Evolutionary conservation across 2,329 filamentous ascomycete species (phyloP), one percentile per base, ranked within the genome.

Genomic region (Tolypocladium pustulatum): DNA sequence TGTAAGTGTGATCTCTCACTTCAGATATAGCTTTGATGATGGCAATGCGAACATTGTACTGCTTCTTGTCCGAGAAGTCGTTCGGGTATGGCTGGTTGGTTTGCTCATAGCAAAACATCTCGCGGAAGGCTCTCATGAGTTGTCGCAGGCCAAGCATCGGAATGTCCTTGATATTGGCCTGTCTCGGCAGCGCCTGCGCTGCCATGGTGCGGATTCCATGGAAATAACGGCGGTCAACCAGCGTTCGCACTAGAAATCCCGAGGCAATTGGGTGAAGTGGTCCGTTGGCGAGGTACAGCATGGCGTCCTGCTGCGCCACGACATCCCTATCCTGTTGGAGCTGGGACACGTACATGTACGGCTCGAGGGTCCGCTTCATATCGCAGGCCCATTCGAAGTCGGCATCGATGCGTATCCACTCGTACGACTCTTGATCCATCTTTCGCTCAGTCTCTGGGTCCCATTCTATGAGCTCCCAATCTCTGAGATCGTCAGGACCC

Each of bases 331-430:
- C 94, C 72, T 99, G 94, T 71, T 99, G 94, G 62, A 99, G 79
- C 72, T 99, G 94, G 27, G 94, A 97, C 60, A 96, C 85, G 70
- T 94, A 97, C 95, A 99, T 99, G 78, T 97, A 97, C 5, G 90
- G 85, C 53, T 91, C 91, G 81, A 97, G 91, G 62, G 87, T 87
- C 13, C 81, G 79, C 61, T 88, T 86, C 72, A 96, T 89, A 64
- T 87, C 87, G 73, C 89, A 94, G 59, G 97, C 87, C 94, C 94
- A 99, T 71, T 99, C 94, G 65, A 97, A 97, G 73, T 99, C 95
- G 20, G 93, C 92, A 72, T 99, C 94, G 75, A 97, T 89, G 25
- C 94, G 88, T 65, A 99, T 96, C 94, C 95, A 99, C 71, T 99
- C 94, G 68, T 97, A 99, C 0, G 91, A 96, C 70, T 99, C 94